phyloP scores from a whole-genome alignment of 176 grass and related monocot genomes.

The Bolboschoenus planiculmis region DNA sequence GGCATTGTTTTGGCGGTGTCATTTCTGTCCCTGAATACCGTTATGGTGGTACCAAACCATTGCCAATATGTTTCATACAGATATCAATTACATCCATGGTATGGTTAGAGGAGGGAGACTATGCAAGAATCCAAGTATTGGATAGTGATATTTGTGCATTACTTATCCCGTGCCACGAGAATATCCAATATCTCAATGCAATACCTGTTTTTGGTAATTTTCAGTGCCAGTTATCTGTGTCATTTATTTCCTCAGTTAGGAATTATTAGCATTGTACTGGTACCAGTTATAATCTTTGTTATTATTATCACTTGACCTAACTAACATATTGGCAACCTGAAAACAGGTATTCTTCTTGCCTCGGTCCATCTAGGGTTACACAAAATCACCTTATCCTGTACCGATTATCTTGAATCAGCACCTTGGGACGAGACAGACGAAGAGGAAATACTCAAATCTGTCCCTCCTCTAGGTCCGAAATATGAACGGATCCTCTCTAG shows the following conservation, averaged over 20 bases:
- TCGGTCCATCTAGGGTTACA: slow-evolving; percentile 40
- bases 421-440: slow-evolving; percentile 89
- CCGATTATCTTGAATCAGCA: slow-evolving; percentile 62
- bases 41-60: background rate
- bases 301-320: background rate
- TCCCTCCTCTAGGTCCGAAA: slow-evolving; percentile 41
- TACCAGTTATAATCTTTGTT: background rate
- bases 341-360: slow-evolving; percentile 42
- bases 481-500: slow-evolving; percentile 58
- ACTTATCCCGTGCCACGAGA: background rate
- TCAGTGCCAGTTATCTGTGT: background rate
- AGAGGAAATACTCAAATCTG: slow-evolving; percentile 56
- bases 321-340: background rate
- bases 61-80: background rate
- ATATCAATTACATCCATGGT: background rate
- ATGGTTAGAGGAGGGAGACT: background rate
- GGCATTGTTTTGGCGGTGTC: background rate
- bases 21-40: background rate
- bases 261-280: background rate
- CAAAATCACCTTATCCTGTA: slow-evolving; percentile 40
- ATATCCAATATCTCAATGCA: background rate
- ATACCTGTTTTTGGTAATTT: background rate
- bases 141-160: background rate
- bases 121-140: background rate
- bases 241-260: background rate